Conservation (phyloP, 768 basidiomycete species). For the Boletus tylopilopsis region DNA sequence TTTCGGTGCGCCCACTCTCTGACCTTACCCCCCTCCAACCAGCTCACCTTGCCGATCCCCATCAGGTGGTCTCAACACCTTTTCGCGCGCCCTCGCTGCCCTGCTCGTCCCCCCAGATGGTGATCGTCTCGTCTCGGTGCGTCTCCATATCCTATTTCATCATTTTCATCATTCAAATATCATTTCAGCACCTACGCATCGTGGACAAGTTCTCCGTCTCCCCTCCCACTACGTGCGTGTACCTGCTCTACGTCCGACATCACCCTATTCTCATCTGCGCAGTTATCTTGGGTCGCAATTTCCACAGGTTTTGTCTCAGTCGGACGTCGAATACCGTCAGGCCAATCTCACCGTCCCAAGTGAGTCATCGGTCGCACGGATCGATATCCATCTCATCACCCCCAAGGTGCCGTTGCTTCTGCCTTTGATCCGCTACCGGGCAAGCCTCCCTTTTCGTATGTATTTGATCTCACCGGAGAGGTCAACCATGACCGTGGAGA, state of each 20-base stretch:
- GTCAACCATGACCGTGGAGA: constrained; percentile 71
- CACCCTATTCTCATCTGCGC: constrained; percentile 6
- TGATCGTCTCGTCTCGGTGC: constrained; percentile 68
- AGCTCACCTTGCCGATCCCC: constrained; percentile 1
- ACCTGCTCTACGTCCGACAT: constrained; percentile 12
- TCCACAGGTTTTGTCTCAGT: constrained; percentile 59
- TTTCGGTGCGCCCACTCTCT: constrained; percentile 52
- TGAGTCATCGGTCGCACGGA: constrained; percentile 32
- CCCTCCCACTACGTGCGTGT: constrained; percentile 68
- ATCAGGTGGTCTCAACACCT: constrained; percentile 78
- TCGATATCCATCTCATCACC: constrained; percentile 11
- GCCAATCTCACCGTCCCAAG: constrained; percentile 73
- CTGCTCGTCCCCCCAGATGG: constrained; percentile 65
- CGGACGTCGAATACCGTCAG: constrained; percentile 76
- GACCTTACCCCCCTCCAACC: neutral
- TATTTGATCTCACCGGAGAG: constrained; percentile 86
- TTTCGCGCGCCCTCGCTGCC: constrained; percentile 65
- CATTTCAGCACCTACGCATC: constrained; percentile 57
- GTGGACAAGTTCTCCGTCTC: constrained; percentile 71
- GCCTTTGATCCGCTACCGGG: constrained; percentile 72
- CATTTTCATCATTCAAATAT: constrained; percentile 3
- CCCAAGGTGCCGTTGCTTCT: constrained; percentile 59
- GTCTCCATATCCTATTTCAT: constrained; percentile 25
- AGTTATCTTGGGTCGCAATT: constrained; percentile 82
- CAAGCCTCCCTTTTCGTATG: constrained; percentile 66